Evolutionary conservation across 2,329 filamentous ascomycete genomes (phyloP), one percentile per base, ranked within the genome.

Genomic region (Aspergillus sp.): DNA sequence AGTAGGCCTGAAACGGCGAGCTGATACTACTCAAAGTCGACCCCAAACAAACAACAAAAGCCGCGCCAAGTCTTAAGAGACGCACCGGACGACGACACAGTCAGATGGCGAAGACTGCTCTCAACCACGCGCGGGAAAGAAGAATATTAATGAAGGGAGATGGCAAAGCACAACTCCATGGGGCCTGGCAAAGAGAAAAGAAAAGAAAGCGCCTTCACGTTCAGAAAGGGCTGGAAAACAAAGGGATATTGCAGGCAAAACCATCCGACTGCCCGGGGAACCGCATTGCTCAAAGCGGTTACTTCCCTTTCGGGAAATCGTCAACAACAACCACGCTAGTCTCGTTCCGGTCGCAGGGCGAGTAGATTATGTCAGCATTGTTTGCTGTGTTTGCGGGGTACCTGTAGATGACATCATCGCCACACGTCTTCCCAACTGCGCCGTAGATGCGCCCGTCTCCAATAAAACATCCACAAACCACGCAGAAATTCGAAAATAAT

Each of bases 41-140:
- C 48, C 60, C 63, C 57, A 67, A 66, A 67, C 64, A 67, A 67
- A 67, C 64, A 65, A 64, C 55, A 51, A 52, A 57, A 55, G 51
- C 62, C 60, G 57, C 60, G 63, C 63, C 59, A 60, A 63, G 56
- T 50, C 55, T 48, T 27, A 55, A 55, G 48, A 35, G 33, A 40
- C 40, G 51, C 45, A 55, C 21, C 19, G 45, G 51, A 49, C 41
- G 53, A 54, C 47, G 37, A 58, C 46, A 27, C 23, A 57, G 43
- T 56, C 40, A 11, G 25, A 37, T 49, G 49, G 41, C 39, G 50
- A 56, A 27, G 40, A 54, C 55, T 50, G 56, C 9, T 49, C 47
- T 54, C 45, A 31, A 58, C 56, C 39, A 31, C 37, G 44, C 56
- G 44, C 50, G 37, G 15, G 23, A 54, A 23, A 27, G 31, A 44